Evolutionary conservation across 2,329 filamentous ascomycete species (phyloP).

Genomic region (Fusarium redolens): DNA sequence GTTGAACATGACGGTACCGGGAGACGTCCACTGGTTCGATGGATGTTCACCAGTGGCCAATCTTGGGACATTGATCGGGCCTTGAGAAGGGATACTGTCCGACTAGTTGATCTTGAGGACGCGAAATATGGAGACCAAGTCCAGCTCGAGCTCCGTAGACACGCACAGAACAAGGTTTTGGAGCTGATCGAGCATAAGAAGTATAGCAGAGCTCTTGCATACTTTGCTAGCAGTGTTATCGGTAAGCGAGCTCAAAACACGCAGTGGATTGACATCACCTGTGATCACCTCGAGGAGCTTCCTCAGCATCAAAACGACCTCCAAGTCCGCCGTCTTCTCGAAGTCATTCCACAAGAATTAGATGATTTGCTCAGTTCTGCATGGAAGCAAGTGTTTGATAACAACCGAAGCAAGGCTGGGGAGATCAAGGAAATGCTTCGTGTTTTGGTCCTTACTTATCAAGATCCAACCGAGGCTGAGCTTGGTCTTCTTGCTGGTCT

Average conservation of each 20-base stretch:
- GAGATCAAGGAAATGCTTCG: constrained; percentile 57
- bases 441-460: constrained; percentile 54
- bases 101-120: constrained; percentile 34
- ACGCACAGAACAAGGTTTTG: constrained; percentile 52
- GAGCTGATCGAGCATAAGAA: constrained; percentile 50
- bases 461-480: constrained; percentile 54
- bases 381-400: constrained; percentile 52
- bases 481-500: constrained; percentile 53
- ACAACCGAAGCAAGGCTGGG: constrained; percentile 48
- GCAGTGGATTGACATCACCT: constrained; percentile 58
- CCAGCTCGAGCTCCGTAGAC: constrained; percentile 30
- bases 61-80: constrained; percentile 17
- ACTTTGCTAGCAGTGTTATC: constrained; percentile 56
- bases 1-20: constrained; percentile 7
- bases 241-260: constrained; percentile 56
- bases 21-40: constrained; percentile 42
- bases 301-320: constrained; percentile 53
- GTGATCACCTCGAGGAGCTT: constrained; percentile 54
- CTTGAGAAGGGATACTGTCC: constrained; percentile 5
- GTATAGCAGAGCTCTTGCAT: constrained; percentile 56
- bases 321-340: constrained; percentile 52
- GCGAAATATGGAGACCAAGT: constrained; percentile 35
- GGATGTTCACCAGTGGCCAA: constrained; percentile 55
- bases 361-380: constrained; percentile 51
- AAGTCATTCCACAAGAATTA: constrained; percentile 54